phyloP scores from a whole-genome alignment of 805 yeast species.

The Zygosaccharomyces rouxii region DNA sequence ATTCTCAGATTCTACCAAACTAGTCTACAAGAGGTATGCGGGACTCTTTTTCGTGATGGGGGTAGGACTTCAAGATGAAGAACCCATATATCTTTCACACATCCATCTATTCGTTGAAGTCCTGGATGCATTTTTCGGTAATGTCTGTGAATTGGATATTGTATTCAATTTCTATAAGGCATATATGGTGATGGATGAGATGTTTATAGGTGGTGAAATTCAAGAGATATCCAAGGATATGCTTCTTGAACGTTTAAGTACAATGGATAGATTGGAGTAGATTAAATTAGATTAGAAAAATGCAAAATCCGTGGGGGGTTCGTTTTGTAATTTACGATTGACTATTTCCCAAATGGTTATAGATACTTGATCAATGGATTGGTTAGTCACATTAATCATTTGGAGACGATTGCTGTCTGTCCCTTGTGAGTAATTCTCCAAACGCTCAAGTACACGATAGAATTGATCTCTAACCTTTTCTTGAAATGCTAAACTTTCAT shows the following conservation, averaged over 20 bases:
- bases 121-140: constrained; percentile 78
- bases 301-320: constrained; percentile 9
- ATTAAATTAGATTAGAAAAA: constrained; percentile 44
- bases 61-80: constrained; percentile 75
- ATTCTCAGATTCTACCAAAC: constrained; percentile 53
- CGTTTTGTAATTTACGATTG: constrained; percentile 8
- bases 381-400: constrained; percentile 56
- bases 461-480: constrained; percentile 62
- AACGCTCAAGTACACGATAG: constrained; percentile 39
- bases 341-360: constrained; percentile 41
- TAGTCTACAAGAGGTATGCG: constrained; percentile 86
- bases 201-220: constrained; percentile 85
- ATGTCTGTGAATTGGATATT: constrained; percentile 89
- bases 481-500: constrained; percentile 75
- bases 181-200: constrained; percentile 77
- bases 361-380: constrained; percentile 53
- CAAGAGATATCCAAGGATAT: constrained; percentile 75
- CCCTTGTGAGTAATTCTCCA: constrained; percentile 27
- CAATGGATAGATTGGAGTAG: constrained; percentile 55
- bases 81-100: constrained; percentile 73
- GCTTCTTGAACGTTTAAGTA: constrained; percentile 59
- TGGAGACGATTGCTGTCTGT: constrained; percentile 32
- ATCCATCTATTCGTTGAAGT: constrained; percentile 87
- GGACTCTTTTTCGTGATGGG: constrained; percentile 87
- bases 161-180: constrained; percentile 88